A percentile compares a stretch with the other conserved stretches of the same genome.
Conservation (phyloP, 208 protist genomes). For the Leishmania aethiopica region DNA sequence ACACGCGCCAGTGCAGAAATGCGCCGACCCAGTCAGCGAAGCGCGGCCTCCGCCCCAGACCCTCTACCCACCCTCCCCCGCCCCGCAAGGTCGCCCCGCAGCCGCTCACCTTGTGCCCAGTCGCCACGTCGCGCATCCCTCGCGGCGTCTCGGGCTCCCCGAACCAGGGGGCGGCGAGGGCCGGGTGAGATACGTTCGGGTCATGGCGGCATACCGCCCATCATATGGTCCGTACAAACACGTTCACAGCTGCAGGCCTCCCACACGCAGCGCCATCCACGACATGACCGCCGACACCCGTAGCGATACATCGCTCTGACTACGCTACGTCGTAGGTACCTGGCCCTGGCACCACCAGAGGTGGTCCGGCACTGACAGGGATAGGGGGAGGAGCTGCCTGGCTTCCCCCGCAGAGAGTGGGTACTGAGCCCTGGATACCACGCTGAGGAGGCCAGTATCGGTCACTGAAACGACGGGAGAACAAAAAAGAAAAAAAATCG, state of each 20-base stretch:
- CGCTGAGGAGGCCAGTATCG: neutral
- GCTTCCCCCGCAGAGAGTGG: neutral
- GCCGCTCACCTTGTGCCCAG: no score
- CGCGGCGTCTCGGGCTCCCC: no score
- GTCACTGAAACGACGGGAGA: neutral
- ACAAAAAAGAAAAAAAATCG: neutral
- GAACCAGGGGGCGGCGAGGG: neutral
- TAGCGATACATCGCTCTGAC: neutral
- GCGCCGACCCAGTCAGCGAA: neutral
- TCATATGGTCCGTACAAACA: neutral
- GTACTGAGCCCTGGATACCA: neutral
- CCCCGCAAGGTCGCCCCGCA: neutral
- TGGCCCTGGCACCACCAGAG: neutral
- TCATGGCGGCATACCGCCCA: neutral
- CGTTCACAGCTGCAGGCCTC: neutral
- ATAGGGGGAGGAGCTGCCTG: neutral
- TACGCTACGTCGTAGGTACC: neutral
- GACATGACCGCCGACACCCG: neutral
- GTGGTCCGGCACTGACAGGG: neutral
- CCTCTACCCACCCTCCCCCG: no score
- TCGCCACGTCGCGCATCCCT: neutral
- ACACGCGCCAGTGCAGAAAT: neutral
- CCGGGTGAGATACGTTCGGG: neutral
- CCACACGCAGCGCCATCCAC: neutral
- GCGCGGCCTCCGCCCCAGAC: neutral